Conservation (phyloP, 179 eudicot species). For the Gypsophila paniculata region DNA sequence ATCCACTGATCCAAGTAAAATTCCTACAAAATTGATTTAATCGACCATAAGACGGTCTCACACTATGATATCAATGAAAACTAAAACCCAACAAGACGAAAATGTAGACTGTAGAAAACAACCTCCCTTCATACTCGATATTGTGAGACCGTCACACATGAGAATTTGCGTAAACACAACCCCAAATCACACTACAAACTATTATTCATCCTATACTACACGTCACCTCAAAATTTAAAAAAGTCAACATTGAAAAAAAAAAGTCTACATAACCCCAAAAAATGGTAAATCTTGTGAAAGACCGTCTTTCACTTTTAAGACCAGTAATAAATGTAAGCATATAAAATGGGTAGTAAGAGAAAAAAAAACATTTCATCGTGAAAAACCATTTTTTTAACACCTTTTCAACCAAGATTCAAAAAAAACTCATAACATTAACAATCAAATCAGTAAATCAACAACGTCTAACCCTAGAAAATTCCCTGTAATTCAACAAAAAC, state of each 20-base stretch:
- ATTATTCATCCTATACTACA: not conserved
- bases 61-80: too few relatives aligned
- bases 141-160: too few relatives aligned
- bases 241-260: slow-evolving; percentile 25
- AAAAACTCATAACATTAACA: not conserved
- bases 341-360: too few relatives aligned
- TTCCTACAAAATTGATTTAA: slow-evolving; percentile 21
- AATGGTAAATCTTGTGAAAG: not conserved
- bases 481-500: slow-evolving; percentile 6
- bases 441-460: slow-evolving; percentile 1
- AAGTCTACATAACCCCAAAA: not conserved
- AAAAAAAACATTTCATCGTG: too few relatives aligned
- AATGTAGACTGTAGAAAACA: too few relatives aligned
- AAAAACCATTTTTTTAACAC: too few relatives aligned
- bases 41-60: not conserved
- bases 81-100: too few relatives aligned
- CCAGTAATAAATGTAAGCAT: too few relatives aligned
- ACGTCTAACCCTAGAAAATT: not conserved
- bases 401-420: slow-evolving; percentile 6
- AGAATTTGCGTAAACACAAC: not conserved
- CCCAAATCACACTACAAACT: slow-evolving; percentile 12
- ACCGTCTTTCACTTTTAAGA: too few relatives aligned
- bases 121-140: too few relatives aligned
- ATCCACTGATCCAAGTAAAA: slow-evolving; percentile 19
- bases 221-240: slow-evolving; percentile 11